Evolutionary conservation across 2,329 filamentous ascomycete species (phyloP).

Genomic region (Chaetomium sp.): DNA sequence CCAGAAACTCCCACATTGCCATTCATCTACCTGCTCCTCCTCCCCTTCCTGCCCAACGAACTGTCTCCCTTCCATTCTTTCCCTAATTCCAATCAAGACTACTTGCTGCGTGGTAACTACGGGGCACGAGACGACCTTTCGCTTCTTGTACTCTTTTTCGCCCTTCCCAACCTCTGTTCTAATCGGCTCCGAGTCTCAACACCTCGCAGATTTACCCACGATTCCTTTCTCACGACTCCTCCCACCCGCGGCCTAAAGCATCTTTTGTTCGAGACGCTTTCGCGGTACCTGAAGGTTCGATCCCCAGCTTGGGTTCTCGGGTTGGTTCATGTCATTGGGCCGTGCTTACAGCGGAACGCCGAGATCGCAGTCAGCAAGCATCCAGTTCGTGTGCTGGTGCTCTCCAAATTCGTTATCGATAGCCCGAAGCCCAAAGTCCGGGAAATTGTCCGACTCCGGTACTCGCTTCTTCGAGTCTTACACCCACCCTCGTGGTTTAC

Average conservation of each 20-base stretch:
- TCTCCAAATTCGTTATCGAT: slow-evolving; percentile 8
- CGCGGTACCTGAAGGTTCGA: slow-evolving; percentile 3
- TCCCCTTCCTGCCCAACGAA: slow-evolving; percentile 11
- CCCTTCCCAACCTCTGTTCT: slow-evolving; percentile 10
- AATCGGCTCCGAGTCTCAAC: slow-evolving; percentile 15
- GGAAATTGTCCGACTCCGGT: slow-evolving; percentile 5
- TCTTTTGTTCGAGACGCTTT: slow-evolving; percentile 1
- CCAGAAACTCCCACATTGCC: slow-evolving; percentile 20
- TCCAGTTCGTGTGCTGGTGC: slow-evolving; percentile 1
- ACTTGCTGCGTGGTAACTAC: slow-evolving; percentile 12
- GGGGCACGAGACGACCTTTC: slow-evolving; percentile 15
- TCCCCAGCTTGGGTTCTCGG: background rate
- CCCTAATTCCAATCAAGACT: slow-evolving; percentile 2
- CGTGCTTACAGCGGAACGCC: slow-evolving; percentile 9
- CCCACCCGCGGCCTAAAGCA: background rate
- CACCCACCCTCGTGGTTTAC: slow-evolving; percentile 9
- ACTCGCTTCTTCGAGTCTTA: background rate
- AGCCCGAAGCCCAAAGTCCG: slow-evolving; percentile 8
- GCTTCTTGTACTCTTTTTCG: slow-evolving; percentile 12
- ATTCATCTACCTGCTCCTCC: slow-evolving; percentile 17
- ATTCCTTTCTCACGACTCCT: background rate
- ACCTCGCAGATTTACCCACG: slow-evolving; percentile 17
- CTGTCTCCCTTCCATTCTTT: slow-evolving; percentile 13
- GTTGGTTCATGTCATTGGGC: background rate
- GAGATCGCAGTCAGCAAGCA: slow-evolving; percentile 10